Evolutionary conservation across 2,329 filamentous ascomycete species (phyloP), one percentile per base, ranked within the genome.

Genomic region (Curvularia eragrostidis): DNA sequence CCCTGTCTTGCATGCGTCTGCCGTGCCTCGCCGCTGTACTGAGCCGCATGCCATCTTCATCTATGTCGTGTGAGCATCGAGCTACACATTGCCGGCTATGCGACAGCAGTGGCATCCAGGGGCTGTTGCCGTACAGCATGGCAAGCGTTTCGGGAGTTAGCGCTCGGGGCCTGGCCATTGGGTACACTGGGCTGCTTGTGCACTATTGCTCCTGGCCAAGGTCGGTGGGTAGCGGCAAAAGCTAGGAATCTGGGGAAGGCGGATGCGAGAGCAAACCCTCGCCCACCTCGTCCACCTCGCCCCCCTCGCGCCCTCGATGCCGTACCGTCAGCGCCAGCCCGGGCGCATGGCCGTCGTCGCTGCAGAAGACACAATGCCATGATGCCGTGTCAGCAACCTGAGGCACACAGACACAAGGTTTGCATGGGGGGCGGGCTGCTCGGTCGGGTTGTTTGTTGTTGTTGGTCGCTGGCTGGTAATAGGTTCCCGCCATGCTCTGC

Each of bases 401-500:
- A 71, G 69, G 32, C 32, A 69, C 63, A 70, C 65, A 67, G 70
- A 71, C 69, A 67, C 67, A 24, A 18, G 71, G 66, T 70, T 59
- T 50, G 53, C 56, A 51, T 42, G 39, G 39, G 39, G 39, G 19
- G 38, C 38, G 58, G 58, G 48, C 59, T 52, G 61, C 59, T 50
- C 68, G 63, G 32, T 36, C 32, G 15, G 32, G 3, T n/a, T 36
- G 32, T 36, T 36, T 36, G 32, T 36, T 36, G 32, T 36, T 36
- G 32, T n/a, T n/a, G 39, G 32, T 50, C 52, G 26, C 15, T 32
- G 43, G 32, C 48, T 43, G 49, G 59, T 60, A 58, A 58, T 47
- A 56, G 54, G 49, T 53, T 55, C 61, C 62, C 28, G 28, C 28
- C 28, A 30, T 2, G 61, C 54, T 32, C 32, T 44, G 38, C 32